These are phyloP conservation scores for Mucor lusitanicus DNA, from an alignment of 371 early-diverging fungal genomes.

Conservation along the genomic window DNA sequence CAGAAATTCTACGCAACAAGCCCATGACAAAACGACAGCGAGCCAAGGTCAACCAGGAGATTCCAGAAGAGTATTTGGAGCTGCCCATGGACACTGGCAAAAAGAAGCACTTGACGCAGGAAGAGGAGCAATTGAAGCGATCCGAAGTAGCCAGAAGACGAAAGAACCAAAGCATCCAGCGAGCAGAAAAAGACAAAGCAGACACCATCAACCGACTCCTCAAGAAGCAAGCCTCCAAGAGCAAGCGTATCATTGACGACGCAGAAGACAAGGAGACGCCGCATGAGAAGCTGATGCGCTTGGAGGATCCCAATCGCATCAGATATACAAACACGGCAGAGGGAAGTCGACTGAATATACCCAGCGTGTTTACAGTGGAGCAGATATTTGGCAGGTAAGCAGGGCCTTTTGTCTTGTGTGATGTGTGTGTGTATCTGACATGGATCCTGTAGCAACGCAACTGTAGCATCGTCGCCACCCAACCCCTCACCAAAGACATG, in stretches of 20 bases:
- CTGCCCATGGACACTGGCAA: conserved; percentile 68
- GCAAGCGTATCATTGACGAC: conserved; percentile 59
- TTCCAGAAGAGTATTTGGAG: conserved; percentile 63
- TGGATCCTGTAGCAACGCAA: background rate
- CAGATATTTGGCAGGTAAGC: conserved; percentile 30
- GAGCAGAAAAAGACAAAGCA: conserved; percentile 76
- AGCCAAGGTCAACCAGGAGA: conserved; percentile 62
- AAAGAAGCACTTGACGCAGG: conserved; percentile 64
- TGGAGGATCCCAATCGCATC: conserved; percentile 29
- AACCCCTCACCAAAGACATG: background rate
- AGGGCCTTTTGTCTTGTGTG: background rate
- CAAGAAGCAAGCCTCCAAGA: conserved; percentile 77
- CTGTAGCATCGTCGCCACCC: background rate
- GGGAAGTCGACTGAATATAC: conserved; percentile 34
- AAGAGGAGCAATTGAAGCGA: conserved; percentile 68
- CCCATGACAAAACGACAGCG: conserved; percentile 75
- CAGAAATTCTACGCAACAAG: conserved; percentile 50
- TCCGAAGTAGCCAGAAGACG: conserved; percentile 77
- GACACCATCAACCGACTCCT: conserved; percentile 76
- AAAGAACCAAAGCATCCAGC: conserved; percentile 76
- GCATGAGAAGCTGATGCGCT: conserved; percentile 17
- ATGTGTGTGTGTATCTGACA: background rate
- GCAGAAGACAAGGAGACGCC: conserved; percentile 26
- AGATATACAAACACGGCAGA: conserved; percentile 29
- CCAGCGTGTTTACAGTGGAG: conserved; percentile 24